Evolutionary conservation across 495 filamentous ascomycete genomes (phyloP), one percentile per base, ranked within the genome.

Genomic region (Xylaria grammica): DNA sequence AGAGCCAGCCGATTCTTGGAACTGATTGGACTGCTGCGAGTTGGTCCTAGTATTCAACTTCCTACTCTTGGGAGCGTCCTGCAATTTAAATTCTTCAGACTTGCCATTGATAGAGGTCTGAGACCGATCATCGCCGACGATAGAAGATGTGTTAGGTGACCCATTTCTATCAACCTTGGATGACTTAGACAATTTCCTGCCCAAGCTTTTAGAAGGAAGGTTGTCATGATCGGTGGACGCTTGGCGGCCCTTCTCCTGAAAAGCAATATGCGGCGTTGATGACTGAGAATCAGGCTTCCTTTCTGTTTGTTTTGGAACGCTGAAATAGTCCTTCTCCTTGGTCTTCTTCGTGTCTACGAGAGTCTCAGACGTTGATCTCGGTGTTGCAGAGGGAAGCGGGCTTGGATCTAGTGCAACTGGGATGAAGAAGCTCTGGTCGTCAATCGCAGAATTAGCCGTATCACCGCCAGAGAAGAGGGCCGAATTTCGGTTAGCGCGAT

Each of bases 381-480:
- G 82, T 11, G 85, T 82, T 34, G 86, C 79, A 30, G 86, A 82
- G 13, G 87, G 84, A 20, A 85, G 86, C 32, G 90, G 86, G 32
- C 87, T 92, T 10, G 93, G 90, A 69, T 99, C 95, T 48, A 97
- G 85, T 29, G 92, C 92, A 68, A 99, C 87, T 5, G 94, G 94
- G 56, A 99, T 95, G 56, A 96, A 90, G 64, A 96, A 91, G 65
- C 90, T 87, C 62, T 93, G 91, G 3, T 72, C 70, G 53, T 91
- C 91, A 22, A 78, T 82, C 22, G 74, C 81, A 15, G 9, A 60
- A 30, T 64, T 49, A 11, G 58, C 32, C 13, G 82, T 67, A 59
- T 92, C 90, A 11, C 84, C 82, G 46, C 79, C 80, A 53, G 87
- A 79, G 36, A 88, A 87, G 26, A 88, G 82, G 22, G 85, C 79